A percentile compares a stretch with the other conserved stretches of the same genome.
phyloP scores from a whole-genome alignment of 2,329 filamentous ascomycete genomes.

The Pezicula neosporulosa region DNA sequence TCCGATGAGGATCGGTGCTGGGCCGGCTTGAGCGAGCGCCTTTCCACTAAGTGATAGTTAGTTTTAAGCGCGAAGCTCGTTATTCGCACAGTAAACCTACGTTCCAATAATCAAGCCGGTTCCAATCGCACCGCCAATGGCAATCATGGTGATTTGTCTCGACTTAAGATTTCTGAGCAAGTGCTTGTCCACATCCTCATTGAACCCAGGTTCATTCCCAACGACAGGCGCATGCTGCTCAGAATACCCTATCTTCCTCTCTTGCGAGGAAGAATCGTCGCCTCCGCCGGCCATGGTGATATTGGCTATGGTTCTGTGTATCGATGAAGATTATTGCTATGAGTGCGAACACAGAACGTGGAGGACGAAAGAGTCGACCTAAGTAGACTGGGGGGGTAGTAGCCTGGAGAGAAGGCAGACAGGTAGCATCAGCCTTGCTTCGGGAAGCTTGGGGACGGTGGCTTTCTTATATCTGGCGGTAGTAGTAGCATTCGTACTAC shows the following conservation, averaged over 20 bases:
- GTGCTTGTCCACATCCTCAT: slow-evolving; percentile 26
- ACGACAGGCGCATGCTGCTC: slow-evolving; percentile 33
- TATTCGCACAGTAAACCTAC: slow-evolving; percentile 9
- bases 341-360: no score
- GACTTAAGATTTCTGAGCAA: slow-evolving; percentile 49
- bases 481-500: no score
- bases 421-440: not conserved
- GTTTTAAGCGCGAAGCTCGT: slow-evolving; percentile 1
- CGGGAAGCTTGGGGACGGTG: not conserved
- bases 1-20: slow-evolving; percentile 68
- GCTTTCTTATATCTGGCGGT: not conserved
- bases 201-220: slow-evolving; percentile 22
- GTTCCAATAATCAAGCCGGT: slow-evolving; percentile 70
- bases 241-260: not conserved
- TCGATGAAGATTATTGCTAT: no score
- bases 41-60: slow-evolving; percentile 24
- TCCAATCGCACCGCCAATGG: slow-evolving; percentile 71
- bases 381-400: not conserved
- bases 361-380: not conserved
- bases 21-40: slow-evolving; percentile 43
- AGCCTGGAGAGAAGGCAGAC: not conserved
- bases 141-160: slow-evolving; percentile 58
- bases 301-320: not conserved
- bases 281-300: not conserved
- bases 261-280: not conserved